Evolutionary conservation across 139 green algal genomes (phyloP).

Genomic region (Tetradesmus obliquus): DNA sequence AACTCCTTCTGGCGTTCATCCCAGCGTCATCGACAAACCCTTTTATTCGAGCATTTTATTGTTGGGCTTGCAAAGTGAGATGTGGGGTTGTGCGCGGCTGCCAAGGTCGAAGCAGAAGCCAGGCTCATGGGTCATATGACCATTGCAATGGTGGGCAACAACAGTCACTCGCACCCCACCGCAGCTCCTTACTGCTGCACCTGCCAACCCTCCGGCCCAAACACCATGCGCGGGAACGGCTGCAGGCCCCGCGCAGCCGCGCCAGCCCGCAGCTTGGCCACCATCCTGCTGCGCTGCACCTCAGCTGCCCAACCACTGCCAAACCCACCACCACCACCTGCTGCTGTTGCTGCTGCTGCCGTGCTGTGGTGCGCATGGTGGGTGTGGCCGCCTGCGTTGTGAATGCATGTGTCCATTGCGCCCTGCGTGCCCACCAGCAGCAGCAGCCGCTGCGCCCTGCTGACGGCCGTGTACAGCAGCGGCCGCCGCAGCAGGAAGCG

Average conservation of each 20-base stretch:
- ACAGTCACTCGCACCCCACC: no score
- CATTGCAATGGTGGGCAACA: no score
- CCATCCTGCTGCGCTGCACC: slow-evolving; percentile 22
- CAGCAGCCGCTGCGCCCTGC: slow-evolving; percentile 64
- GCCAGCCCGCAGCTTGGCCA: neutral
- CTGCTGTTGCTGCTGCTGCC: slow-evolving; percentile 5
- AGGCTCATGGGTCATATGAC: no score
- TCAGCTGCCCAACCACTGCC: neutral
- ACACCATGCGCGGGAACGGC: slow-evolving; percentile 17
- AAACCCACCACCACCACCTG: neutral
- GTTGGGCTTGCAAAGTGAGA: no score
- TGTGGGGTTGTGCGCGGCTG: no score
- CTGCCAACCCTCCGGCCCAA: slow-evolving; percentile 18
- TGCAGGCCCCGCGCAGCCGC: neutral
- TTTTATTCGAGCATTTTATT: no score
- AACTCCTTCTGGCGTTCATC: no score
- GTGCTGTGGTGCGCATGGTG: neutral
- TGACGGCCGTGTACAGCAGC: slow-evolving; percentile 87
- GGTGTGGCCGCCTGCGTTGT: neutral
- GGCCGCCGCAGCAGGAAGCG: slow-evolving; percentile 64
- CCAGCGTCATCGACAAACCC: no score
- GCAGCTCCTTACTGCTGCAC: neutral
- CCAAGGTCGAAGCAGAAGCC: no score
- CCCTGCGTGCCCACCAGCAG: slow-evolving; percentile 58
- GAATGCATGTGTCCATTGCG: neutral